phyloP scores from a whole-genome alignment of 805 yeast species.

The Kuraishia capsulata region DNA sequence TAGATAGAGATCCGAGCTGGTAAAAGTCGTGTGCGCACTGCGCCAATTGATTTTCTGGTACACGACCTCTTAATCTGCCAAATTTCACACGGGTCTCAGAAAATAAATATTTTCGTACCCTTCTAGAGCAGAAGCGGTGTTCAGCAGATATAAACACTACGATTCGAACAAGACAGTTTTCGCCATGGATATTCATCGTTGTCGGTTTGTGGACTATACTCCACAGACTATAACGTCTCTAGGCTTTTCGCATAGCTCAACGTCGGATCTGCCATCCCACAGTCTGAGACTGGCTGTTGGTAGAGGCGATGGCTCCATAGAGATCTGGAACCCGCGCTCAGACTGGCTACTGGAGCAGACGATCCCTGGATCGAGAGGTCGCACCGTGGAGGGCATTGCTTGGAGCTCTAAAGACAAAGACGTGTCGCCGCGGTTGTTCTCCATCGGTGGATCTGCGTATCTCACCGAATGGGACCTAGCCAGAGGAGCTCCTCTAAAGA shows the following conservation, averaged over 20 bases:
- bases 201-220: constrained; percentile 82
- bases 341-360: constrained; percentile 74
- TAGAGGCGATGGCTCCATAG: constrained; percentile 89
- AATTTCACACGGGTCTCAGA: too few species aligned
- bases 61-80: too few species aligned
- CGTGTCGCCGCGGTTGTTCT: constrained; percentile 60
- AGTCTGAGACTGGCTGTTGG: constrained; percentile 83
- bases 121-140: too few species aligned
- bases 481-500: constrained; percentile 62
- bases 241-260: constrained; percentile 62
- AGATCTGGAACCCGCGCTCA: constrained; percentile 84
- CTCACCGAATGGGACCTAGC: constrained; percentile 87
- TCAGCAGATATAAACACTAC: too few species aligned
- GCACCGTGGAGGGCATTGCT: constrained; percentile 82
- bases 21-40: too few species aligned
- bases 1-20: too few species aligned
- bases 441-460: constrained; percentile 88
- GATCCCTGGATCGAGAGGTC: constrained; percentile 70
- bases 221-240: constrained; percentile 80
- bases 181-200: constrained; percentile 73
- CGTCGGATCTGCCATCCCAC: constrained; percentile 34
- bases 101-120: too few species aligned
- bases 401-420: constrained; percentile 54
- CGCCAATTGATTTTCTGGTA: too few species aligned
- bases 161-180: not conserved